A percentile compares a stretch with the other conserved stretches of the same genome.
These are phyloP conservation scores for Blastocystis sp. DNA, from an alignment of 352 stramenopile genomes.

Conservation along the genomic window DNA sequence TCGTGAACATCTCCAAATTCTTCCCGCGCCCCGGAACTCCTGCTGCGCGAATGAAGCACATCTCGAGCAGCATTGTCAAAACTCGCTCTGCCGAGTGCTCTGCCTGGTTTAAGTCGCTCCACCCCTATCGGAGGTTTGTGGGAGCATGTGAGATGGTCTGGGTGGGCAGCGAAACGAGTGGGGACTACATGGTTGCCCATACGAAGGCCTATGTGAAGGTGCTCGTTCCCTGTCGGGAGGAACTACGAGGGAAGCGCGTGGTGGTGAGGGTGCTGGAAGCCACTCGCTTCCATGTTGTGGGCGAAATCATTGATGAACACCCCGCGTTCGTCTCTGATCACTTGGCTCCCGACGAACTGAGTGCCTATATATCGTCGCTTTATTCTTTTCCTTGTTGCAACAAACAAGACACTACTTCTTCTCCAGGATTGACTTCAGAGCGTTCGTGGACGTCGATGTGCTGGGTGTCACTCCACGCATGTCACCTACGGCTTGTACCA, in stretches of 20 bases:
- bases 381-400: slow-evolving; percentile 58
- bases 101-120: slow-evolving; percentile 75
- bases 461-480: not conserved
- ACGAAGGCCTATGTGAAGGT: slow-evolving; percentile 86
- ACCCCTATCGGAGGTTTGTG: slow-evolving; percentile 73
- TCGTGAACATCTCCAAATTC: slow-evolving; percentile 86
- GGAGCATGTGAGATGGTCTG: slow-evolving; percentile 67
- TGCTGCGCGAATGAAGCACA: slow-evolving; percentile 78
- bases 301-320: slow-evolving; percentile 67
- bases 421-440: not conserved
- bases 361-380: slow-evolving; percentile 67
- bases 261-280: slow-evolving; percentile 68
- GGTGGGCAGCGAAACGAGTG: slow-evolving; percentile 70
- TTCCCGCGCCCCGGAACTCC: slow-evolving; percentile 81
- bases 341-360: slow-evolving; percentile 66
- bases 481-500: slow-evolving; percentile 47
- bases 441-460: not conserved
- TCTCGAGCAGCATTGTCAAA: slow-evolving; percentile 79
- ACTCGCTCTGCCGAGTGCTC: slow-evolving; percentile 75
- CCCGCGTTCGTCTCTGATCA: slow-evolving; percentile 65
- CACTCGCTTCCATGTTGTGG: slow-evolving; percentile 74
- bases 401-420: slow-evolving; percentile 60
- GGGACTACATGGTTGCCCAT: slow-evolving; percentile 76
- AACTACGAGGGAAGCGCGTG: slow-evolving; percentile 72
- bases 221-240: slow-evolving; percentile 71